Conservation (phyloP, 805 yeast genomes). For the Aciculoconidium aculeatum region DNA sequence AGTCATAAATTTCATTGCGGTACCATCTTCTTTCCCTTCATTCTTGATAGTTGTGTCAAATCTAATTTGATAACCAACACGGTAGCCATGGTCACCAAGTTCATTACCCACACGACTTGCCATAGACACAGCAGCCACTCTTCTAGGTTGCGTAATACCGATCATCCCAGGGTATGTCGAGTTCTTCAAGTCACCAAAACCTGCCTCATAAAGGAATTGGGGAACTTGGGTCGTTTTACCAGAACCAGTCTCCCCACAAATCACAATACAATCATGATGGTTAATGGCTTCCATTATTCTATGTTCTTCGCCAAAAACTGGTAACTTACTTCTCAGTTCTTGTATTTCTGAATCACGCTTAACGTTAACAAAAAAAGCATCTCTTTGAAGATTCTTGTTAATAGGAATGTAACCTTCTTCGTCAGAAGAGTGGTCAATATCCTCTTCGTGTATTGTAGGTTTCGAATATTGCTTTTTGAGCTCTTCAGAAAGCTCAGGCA, state of each 20-base stretch:
- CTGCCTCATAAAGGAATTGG: constrained; percentile 89
- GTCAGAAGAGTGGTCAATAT: constrained; percentile 62
- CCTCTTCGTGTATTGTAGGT: constrained; percentile 62
- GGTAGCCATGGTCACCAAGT: constrained; percentile 61
- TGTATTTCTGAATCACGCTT: constrained; percentile 64
- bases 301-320: constrained; percentile 89
- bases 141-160: constrained; percentile 92
- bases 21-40: constrained; percentile 41
- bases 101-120: constrained; percentile 74
- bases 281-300: constrained; percentile 92
- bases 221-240: constrained; percentile 99
- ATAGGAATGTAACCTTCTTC: constrained; percentile 57
- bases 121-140: constrained; percentile 93
- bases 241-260: constrained; percentile 98
- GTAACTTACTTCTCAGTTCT: constrained; percentile 61
- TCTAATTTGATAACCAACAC: constrained; percentile 78
- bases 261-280: constrained; percentile 82
- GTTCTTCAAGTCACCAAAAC: constrained; percentile 69
- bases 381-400: constrained; percentile 46
- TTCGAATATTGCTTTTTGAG: constrained; percentile 40
- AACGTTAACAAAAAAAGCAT: constrained; percentile 64
- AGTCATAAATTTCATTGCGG: constrained; percentile 84
- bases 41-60: constrained; percentile 64
- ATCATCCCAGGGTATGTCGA: constrained; percentile 74
- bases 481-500: constrained; percentile 43